A percentile compares a stretch with the other conserved stretches of the same genome.
phyloP scores from a whole-genome alignment of 140 eudicot species.

The Anethum foeniculum region DNA sequence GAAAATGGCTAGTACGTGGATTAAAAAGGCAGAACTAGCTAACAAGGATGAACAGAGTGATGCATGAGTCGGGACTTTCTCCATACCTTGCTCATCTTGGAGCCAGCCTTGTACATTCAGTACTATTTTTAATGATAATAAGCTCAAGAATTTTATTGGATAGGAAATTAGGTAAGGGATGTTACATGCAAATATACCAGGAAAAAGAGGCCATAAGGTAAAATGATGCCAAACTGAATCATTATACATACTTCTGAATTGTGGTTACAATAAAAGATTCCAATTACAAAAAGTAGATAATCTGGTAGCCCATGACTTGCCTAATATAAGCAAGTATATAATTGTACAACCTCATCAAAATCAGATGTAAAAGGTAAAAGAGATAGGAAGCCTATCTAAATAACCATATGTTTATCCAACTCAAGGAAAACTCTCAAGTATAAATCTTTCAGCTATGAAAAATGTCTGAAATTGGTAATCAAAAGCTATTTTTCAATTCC shows the following conservation, averaged over 20 bases:
- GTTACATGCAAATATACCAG: background rate
- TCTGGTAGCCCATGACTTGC: slow-evolving; percentile 8
- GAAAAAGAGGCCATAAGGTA: background rate
- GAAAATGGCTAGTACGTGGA: background rate
- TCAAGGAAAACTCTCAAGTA: slow-evolving; percentile 6
- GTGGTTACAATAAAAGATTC: background rate
- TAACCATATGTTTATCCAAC: slow-evolving; percentile 17
- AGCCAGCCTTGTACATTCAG: background rate
- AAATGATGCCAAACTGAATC: background rate
- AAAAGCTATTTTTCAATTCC: slow-evolving; percentile 5
- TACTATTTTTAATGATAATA: background rate
- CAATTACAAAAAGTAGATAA: background rate
- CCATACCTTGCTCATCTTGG: background rate
- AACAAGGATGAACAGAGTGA: background rate
- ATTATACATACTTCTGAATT: background rate
- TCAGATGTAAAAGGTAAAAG: slow-evolving; percentile 13
- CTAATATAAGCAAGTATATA: slow-evolving; percentile 9
- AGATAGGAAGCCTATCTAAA: background rate
- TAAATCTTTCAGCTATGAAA: background rate
- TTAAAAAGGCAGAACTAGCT: background rate
- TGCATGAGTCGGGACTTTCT: background rate
- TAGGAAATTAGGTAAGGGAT: background rate
- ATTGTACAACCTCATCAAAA: slow-evolving; percentile 10
- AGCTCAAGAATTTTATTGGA: background rate
- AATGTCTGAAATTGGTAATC: background rate